Evolutionary conservation across 2,329 filamentous ascomycete genomes (phyloP).

Genomic region (Neonectria punicea): DNA sequence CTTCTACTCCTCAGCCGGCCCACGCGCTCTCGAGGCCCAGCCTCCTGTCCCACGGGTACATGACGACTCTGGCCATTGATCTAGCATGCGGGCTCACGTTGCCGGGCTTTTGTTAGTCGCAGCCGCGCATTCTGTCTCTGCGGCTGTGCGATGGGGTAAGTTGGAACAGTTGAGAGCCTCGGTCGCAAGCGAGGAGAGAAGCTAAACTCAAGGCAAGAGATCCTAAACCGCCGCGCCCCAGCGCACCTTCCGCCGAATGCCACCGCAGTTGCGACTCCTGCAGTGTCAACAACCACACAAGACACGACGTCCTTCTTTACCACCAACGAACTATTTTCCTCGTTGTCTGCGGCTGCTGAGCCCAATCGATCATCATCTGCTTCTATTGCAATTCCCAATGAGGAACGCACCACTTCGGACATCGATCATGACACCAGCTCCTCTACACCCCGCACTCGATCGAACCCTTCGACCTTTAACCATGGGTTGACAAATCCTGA

Average conservation of each 20-base stretch:
- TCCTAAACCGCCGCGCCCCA: constrained; percentile 5
- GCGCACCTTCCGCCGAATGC: constrained; percentile 14
- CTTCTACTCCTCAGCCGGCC: neutral
- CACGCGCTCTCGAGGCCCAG: constrained; percentile 1
- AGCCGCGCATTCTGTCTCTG: constrained; percentile 27
- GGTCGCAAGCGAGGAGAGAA: neutral
- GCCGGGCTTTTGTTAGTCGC: constrained; percentile 32
- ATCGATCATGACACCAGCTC: neutral
- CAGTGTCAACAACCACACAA: neutral
- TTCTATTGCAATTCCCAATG: neutral
- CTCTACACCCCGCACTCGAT: neutral
- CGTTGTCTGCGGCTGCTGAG: neutral
- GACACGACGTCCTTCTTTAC: neutral
- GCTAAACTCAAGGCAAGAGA: constrained; percentile 11
- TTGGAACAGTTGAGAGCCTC: neutral
- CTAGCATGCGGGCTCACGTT: constrained; percentile 35
- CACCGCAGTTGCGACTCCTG: constrained; percentile 8
- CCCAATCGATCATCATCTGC: neutral
- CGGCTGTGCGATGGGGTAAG: constrained; percentile 30
- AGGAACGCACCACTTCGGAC: neutral
- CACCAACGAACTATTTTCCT: neutral
- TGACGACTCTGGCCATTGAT: constrained; percentile 4
- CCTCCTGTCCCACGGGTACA: constrained; percentile 2
- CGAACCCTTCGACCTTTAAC: neutral
- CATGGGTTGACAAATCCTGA: neutral